These are phyloP conservation scores for Penicillium brasilianum DNA, from an alignment of 2,329 filamentous ascomycete species.

Conservation along the genomic window DNA sequence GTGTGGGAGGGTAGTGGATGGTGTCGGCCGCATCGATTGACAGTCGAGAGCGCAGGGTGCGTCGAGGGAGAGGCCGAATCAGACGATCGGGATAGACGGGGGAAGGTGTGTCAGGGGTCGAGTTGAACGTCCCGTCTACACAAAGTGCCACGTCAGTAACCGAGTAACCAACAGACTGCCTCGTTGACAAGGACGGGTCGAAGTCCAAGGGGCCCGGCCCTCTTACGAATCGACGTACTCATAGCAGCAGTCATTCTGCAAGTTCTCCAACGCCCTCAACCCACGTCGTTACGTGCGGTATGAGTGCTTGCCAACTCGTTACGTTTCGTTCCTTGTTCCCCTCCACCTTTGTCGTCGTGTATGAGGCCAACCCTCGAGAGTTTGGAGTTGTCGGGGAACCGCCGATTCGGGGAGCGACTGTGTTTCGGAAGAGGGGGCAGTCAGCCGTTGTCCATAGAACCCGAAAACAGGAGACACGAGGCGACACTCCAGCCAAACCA, in stretches of 20 bases:
- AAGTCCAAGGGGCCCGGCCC: constrained; percentile 20
- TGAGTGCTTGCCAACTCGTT: constrained; percentile 25
- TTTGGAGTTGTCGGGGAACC: constrained; percentile 7
- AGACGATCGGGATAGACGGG: constrained; percentile 85
- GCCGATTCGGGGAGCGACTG: constrained; percentile 11
- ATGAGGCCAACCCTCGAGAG: constrained; percentile 14
- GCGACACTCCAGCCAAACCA: neutral
- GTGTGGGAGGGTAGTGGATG: constrained; percentile 80
- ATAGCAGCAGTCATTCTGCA: constrained; percentile 51
- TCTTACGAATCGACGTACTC: constrained; percentile 45
- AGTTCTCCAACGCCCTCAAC: constrained; percentile 35
- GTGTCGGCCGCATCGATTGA: constrained; percentile 82
- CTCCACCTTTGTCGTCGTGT: constrained; percentile 21
- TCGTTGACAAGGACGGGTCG: constrained; percentile 17
- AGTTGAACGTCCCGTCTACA: constrained; percentile 56
- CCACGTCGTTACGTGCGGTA: constrained; percentile 30
- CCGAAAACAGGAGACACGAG: neutral
- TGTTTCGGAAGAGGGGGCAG: neutral
- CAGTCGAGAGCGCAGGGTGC: constrained; percentile 82
- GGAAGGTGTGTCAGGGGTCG: constrained; percentile 72
- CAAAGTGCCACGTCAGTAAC: constrained; percentile 44
- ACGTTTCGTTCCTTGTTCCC: constrained; percentile 24
- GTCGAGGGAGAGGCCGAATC: constrained; percentile 89
- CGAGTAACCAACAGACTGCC: constrained; percentile 36
- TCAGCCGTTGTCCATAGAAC: constrained; percentile 3